These are phyloP conservation scores for Hansenula anomala DNA, from an alignment of 1,139 yeast species.

Conservation along the genomic window DNA sequence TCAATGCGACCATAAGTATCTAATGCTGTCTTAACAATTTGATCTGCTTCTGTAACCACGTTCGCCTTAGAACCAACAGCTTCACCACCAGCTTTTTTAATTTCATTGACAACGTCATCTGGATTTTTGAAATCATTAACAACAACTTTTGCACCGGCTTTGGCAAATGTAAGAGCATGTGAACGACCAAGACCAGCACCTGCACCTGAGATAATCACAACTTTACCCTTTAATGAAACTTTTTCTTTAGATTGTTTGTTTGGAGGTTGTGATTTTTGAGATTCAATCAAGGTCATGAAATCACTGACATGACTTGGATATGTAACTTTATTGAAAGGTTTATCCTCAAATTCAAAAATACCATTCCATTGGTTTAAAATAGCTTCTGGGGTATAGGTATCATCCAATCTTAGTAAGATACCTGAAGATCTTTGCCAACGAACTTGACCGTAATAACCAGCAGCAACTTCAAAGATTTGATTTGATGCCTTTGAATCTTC, in stretches of 20 bases:
- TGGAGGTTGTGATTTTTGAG: constrained; percentile 47
- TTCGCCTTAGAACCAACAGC: constrained; percentile 85
- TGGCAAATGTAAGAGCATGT: constrained; percentile 81
- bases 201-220: constrained; percentile 91
- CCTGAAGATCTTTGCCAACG: constrained; percentile 96
- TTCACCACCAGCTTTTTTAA: constrained; percentile 67
- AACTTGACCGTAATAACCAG: constrained; percentile 87
- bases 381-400: constrained; percentile 77
- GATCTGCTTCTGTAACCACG: constrained; percentile 73
- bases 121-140: constrained; percentile 89
- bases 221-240: constrained; percentile 71
- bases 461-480: constrained; percentile 87
- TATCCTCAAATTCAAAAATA: constrained; percentile 56
- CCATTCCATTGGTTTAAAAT: constrained; percentile 67
- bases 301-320: constrained; percentile 65
- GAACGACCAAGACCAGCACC: constrained; percentile 94
- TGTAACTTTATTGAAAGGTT: constrained; percentile 51
- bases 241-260: constrained; percentile 47
- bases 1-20: constrained; percentile 81
- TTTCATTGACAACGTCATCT: constrained; percentile 68
- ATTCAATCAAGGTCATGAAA: constrained; percentile 48
- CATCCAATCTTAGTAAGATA: constrained; percentile 75
- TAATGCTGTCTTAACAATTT: constrained; percentile 75
- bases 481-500: constrained; percentile 56
- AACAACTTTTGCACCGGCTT: constrained; percentile 92